Evolutionary conservation across 2,329 filamentous ascomycete genomes (phyloP).

Genomic region (Xylariomycetidae sp.): DNA sequence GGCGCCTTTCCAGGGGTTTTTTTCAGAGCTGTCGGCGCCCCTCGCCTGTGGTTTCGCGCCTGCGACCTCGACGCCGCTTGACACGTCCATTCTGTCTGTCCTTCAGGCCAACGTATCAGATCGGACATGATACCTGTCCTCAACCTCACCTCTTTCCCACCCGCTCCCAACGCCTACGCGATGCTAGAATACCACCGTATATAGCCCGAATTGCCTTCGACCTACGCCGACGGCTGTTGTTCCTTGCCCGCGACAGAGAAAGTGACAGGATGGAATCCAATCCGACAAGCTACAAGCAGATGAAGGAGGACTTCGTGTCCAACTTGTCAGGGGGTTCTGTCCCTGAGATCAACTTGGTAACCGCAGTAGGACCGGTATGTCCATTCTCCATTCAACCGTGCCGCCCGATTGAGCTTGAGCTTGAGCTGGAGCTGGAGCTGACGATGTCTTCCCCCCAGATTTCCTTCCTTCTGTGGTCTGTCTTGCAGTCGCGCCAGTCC

Average conservation of each 20-base stretch:
- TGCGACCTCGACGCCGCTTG: too few relatives aligned
- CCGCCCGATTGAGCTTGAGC: neutral
- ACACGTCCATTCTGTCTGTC: too few relatives aligned
- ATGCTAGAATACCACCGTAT: too few relatives aligned
- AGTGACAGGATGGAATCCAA: slow-evolving; percentile 27
- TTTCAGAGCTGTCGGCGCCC: too few relatives aligned
- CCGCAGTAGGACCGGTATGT: slow-evolving; percentile 75
- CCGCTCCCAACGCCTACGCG: too few relatives aligned
- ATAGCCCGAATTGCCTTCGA: too few relatives aligned
- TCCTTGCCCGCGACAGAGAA: neutral
- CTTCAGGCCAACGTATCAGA: too few relatives aligned
- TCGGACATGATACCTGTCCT: too few relatives aligned
- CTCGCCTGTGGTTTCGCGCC: too few relatives aligned
- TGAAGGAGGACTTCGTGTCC: slow-evolving; percentile 94
- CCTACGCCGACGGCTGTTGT: too few relatives aligned
- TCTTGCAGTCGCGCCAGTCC: slow-evolving; percentile 73
- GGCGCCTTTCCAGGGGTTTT: too few relatives aligned
- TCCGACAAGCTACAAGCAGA: slow-evolving; percentile 68
- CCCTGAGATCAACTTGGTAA: slow-evolving; percentile 80
- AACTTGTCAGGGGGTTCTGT: slow-evolving; percentile 79
- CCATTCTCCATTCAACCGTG: neutral
- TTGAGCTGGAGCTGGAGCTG: slow-evolving; percentile 5
- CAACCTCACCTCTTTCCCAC: too few relatives aligned
- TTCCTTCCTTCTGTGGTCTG: slow-evolving; percentile 80
- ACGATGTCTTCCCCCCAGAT: slow-evolving; percentile 45